phyloP scores from a whole-genome alignment of 345 rosid species.

The Pseudoturritis turrita region DNA sequence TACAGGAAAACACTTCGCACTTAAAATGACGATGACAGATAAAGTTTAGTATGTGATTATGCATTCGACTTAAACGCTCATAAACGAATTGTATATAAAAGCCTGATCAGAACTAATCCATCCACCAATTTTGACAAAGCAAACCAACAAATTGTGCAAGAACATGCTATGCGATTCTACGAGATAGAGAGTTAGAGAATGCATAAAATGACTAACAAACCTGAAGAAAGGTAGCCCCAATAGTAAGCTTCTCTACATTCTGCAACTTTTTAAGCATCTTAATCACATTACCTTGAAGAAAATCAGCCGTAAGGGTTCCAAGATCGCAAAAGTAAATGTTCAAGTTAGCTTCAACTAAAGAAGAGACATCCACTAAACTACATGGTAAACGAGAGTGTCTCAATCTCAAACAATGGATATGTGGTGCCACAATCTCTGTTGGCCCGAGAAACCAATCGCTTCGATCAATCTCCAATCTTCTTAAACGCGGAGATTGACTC shows the following conservation, averaged over 20 bases:
- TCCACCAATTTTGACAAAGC: background rate
- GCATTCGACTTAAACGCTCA: background rate
- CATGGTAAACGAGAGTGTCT: conserved; percentile 14
- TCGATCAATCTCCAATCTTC: conserved; percentile 20
- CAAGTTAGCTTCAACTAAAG: conserved; percentile 12
- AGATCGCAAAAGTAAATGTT: conserved; percentile 26
- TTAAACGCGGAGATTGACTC: conserved; percentile 4
- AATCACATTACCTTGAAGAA: conserved; percentile 20
- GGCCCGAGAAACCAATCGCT: conserved; percentile 25
- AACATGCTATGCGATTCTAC: background rate
- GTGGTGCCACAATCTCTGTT: conserved; percentile 23
- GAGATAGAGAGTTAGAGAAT: background rate
- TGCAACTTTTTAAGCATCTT: conserved; percentile 16
- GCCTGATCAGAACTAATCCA: background rate
- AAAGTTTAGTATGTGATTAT: background rate
- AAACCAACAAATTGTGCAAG: background rate
- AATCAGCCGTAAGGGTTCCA: background rate
- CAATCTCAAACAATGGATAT: conserved; percentile 18
- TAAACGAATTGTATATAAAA: background rate
- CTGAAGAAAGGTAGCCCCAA: conserved; percentile 33
- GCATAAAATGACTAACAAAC: background rate
- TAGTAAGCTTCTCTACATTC: conserved; percentile 20
- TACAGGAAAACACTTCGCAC: background rate
- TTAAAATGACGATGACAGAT: background rate
- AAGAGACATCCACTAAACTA: conserved; percentile 22